Evolutionary conservation across 1,284 basidiomycete genomes (phyloP).

Genomic region (Ganoderma resinaceum): DNA sequence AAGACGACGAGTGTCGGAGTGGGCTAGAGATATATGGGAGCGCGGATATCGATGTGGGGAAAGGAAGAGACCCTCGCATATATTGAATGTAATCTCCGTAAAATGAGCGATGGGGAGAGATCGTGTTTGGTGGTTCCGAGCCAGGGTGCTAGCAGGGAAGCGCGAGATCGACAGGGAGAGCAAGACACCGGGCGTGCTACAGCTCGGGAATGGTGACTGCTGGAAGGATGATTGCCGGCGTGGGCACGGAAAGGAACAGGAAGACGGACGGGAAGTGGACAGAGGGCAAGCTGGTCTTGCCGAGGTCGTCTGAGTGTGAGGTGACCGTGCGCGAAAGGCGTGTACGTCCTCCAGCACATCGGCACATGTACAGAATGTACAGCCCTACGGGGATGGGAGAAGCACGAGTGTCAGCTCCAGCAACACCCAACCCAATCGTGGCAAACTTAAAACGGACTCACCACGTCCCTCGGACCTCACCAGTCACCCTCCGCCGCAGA

Average conservation of each 20-base stretch:
- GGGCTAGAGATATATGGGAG: slow-evolving; percentile 1
- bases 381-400: slow-evolving; percentile 2
- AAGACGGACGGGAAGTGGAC: neutral
- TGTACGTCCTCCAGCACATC: neutral
- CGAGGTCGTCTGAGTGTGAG: neutral
- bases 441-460: neutral
- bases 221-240: neutral
- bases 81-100: neutral
- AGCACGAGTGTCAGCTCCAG: neutral
- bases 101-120: neutral
- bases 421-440: neutral
- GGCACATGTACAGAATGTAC: no score
- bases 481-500: neutral
- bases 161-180: neutral
- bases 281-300: neutral
- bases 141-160: neutral
- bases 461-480: neutral
- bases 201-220: neutral
- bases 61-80: neutral
- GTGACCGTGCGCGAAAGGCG: neutral
- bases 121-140: neutral
- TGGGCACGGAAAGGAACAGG: neutral
- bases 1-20: neutral
- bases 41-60: neutral
- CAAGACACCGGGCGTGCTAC: neutral